These are phyloP conservation scores for Suillus subaureus DNA, from an alignment of 768 basidiomycete species.

Conservation along the genomic window DNA sequence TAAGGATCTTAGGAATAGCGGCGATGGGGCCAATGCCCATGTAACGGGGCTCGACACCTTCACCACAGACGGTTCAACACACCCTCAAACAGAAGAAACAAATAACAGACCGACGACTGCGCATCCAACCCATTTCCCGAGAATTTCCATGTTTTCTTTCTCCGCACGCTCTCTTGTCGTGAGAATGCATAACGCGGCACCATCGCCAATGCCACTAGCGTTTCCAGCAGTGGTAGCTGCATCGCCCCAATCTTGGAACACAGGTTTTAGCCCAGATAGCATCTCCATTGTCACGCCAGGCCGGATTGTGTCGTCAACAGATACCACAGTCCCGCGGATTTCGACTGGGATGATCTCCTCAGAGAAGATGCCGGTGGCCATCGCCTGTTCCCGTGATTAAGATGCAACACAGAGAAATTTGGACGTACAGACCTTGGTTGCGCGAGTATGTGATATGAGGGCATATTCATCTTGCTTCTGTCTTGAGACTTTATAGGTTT, in stretches of 20 bases:
- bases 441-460: constrained; percentile 82
- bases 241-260: constrained; percentile 80
- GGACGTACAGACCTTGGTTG: constrained; percentile 50
- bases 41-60: constrained; percentile 74
- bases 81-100: neutral
- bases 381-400: constrained; percentile 46
- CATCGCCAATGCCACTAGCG: constrained; percentile 89
- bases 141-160: constrained; percentile 72
- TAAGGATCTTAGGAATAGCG: constrained; percentile 72
- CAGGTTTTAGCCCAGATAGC: constrained; percentile 80
- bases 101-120: constrained; percentile 67
- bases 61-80: constrained; percentile 7
- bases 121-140: constrained; percentile 83
- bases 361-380: constrained; percentile 70
- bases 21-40: constrained; percentile 79
- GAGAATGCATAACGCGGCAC: constrained; percentile 83
- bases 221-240: constrained; percentile 80
- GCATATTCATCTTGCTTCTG: constrained; percentile 90
- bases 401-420: constrained; percentile 2
- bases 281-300: constrained; percentile 79
- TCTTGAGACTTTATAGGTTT: constrained; percentile 74
- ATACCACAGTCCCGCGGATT: constrained; percentile 64
- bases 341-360: constrained; percentile 90
- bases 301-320: constrained; percentile 86
- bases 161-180: constrained; percentile 80